These are phyloP conservation scores for Hypoxylon cercidicola DNA, from an alignment of 495 filamentous ascomycete species.

Conservation along the genomic window DNA sequence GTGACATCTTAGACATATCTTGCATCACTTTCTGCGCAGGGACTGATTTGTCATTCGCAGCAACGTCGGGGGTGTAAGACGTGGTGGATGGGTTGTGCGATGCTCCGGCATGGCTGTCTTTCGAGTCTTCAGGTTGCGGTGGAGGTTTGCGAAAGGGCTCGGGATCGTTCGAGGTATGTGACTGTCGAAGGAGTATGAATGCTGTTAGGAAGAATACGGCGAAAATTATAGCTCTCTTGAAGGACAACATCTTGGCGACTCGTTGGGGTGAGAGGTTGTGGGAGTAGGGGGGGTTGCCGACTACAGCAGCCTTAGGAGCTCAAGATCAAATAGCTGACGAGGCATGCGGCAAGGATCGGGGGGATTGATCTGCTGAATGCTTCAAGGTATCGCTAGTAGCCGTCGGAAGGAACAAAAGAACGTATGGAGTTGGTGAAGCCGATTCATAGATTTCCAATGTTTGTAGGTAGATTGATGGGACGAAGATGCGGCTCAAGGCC, in stretches of 20 bases:
- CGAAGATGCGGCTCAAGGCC: slow-evolving; percentile 22
- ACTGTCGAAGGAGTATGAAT: slow-evolving; percentile 75
- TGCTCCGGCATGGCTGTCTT: slow-evolving; percentile 34
- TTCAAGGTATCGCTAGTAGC: slow-evolving; percentile 12
- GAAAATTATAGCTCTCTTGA: slow-evolving; percentile 75
- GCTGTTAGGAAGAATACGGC: slow-evolving; percentile 74
- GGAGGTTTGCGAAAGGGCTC: slow-evolving; percentile 52
- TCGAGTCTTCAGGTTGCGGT: slow-evolving; percentile 44
- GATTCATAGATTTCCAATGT: slow-evolving; percentile 13
- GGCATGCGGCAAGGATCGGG: slow-evolving; percentile 26
- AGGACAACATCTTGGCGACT: slow-evolving; percentile 65
- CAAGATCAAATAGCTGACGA: slow-evolving; percentile 18
- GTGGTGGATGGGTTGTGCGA: slow-evolving; percentile 44
- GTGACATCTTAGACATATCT: slow-evolving; percentile 68
- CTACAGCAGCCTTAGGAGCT: slow-evolving; percentile 14
- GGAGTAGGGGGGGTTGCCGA: slow-evolving; percentile 4
- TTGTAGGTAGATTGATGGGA: slow-evolving; percentile 7
- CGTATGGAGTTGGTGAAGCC: slow-evolving; percentile 8
- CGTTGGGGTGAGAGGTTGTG: slow-evolving; percentile 13
- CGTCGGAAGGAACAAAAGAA: slow-evolving; percentile 13
- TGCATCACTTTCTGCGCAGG: slow-evolving; percentile 59
- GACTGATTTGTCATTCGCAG: slow-evolving; percentile 32
- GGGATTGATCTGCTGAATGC: slow-evolving; percentile 3
- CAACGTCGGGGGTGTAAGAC: slow-evolving; percentile 28
- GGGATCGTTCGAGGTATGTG: slow-evolving; percentile 54